Evolutionary conservation across 306 rosid genomes (phyloP).

Genomic region (Bauhinia variegata): DNA sequence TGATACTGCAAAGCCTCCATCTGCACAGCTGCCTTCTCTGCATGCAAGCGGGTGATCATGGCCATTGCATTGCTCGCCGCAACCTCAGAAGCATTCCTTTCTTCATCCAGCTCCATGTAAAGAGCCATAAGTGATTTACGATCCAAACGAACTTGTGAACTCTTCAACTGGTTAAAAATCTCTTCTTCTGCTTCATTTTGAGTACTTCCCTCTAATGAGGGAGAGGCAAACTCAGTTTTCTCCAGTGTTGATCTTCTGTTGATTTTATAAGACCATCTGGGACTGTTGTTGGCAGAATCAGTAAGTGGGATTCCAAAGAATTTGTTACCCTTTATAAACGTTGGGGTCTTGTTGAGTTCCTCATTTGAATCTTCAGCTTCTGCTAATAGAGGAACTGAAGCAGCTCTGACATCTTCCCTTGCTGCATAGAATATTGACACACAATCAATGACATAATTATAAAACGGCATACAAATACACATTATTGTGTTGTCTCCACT

Average conservation of each 20-base stretch:
- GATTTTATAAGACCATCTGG: constrained; percentile 56
- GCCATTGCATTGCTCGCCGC: constrained; percentile 99
- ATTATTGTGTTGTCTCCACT: no score
- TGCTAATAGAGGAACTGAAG: constrained; percentile 47
- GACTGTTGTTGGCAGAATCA: constrained; percentile 69
- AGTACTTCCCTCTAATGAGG: constrained; percentile 41
- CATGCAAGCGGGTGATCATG: constrained; percentile 92
- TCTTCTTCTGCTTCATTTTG: constrained; percentile 53
- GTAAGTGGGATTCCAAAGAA: constrained; percentile 81
- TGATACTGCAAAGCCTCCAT: constrained; percentile 98
- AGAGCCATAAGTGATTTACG: constrained; percentile 77
- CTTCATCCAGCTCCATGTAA: constrained; percentile 95
- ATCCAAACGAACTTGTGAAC: constrained; percentile 79
- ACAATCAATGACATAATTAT: no score
- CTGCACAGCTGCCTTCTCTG: constrained; percentile 89
- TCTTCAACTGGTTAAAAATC: constrained; percentile 53
- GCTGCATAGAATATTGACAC: constrained; percentile 44
- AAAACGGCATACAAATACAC: no score
- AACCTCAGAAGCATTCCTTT: constrained; percentile 88
- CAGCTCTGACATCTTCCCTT: constrained; percentile 57
- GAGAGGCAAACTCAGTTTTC: constrained; percentile 49
- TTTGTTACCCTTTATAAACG: constrained; percentile 53
- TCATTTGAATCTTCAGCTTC: constrained; percentile 57
- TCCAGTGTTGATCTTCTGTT: constrained; percentile 59
- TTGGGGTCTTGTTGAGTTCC: constrained; percentile 57